Base-by-base conservation (phyloP, 2,329 filamentous ascomycete species). In the Tolypocladium tropicale region DNA sequence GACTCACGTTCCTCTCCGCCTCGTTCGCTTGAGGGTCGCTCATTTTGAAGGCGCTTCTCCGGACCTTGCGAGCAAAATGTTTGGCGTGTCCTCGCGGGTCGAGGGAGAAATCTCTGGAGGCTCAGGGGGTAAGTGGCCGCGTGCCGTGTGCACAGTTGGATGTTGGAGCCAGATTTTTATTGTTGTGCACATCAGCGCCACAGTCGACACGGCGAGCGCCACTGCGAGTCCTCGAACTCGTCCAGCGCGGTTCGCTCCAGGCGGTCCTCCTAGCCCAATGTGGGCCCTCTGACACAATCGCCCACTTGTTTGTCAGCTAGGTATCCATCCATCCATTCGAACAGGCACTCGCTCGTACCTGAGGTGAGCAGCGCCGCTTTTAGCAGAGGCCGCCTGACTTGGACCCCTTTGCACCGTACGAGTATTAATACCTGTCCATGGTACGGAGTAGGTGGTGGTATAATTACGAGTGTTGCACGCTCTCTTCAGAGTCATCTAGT, bases 1-100 rank as follows among this genome's bases (percentile, higher is more conserved):
- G 48, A 77, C 79, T 75, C 69, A 84, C 82, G 76, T 97, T 99
- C 84, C 97, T 97, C 84, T 99, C 94, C 66, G 93, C 93, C 77
- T 97, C 94, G 78, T 87, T 92, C 73, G 84, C 84, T 77, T 90
- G 85, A 69, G 86, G 79, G 76, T 91, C 86, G 79, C 88, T 92
- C 90, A 95, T 95, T 68, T 77, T 92, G 82, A 72, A 60, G 61
- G 62, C 62, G 59, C 57, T 60, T 55, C 57, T 58, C 57, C 60
- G 57, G 60, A 57, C 61, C 58, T 60, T 58, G 58, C 62, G 61
- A 60, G 62, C 57, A 61, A 60, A 60, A 57, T 58, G 57, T 52
- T 54, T 58, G 60, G 59, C 55, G 60, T 61, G 59, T 63, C 60
- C 65, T 56, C 54, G 52, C 21, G 55, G 39, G 46, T 57, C 41